Evolutionary conservation across 2,329 filamentous ascomycete species (phyloP), one percentile per base, ranked within the genome.

Genomic region (Scortechinia acanthostroma): DNA sequence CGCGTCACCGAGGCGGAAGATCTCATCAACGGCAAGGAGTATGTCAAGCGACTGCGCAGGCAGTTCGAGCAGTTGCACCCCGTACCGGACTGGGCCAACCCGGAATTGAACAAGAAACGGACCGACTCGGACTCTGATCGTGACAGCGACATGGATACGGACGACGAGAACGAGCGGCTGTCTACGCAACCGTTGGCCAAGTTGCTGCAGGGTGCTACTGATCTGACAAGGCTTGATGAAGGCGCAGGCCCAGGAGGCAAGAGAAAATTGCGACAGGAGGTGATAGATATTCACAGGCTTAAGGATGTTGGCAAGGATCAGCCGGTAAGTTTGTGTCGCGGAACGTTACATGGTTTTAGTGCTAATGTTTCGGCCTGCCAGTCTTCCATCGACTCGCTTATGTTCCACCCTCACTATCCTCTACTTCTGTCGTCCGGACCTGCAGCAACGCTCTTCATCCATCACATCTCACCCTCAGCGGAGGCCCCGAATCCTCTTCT

Each of bases 351-450:
- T 30, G n/a, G 10, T 30, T 30, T n/a, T 10, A n/a, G 10, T 30
- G n/a, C 25, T 30, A 10, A 30, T 30, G 25, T n/a, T 30, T n/a
- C 80, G 88, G 50, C 86, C 90, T 61, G 90, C 95, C 83, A 80
- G 63, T 87, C 86, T 16, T 77, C 88, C 10, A 83, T 97, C 52
- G 85, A 83, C 33, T 89, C 86, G 35, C 77, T 98, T 25, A 83
- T 83, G 6, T 96, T 97, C 74, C 93, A 98, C 65, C 90, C 91
- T 22, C 74, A 82, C 52, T 86, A 90, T 58, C 89, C 93, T 3
- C 82, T 98, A 15, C 79, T 98, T 21, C 79, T 97, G 47, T 95
- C 93, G 20, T 89, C 90, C 13, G 93, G 91, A 48, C 85, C 84
- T 45, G 87, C 89, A 44, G 88, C 88, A 17, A 86, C 91, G 3